Evolutionary conservation across 768 basidiomycete genomes (phyloP).

Genomic region (Boletellus emodensis): DNA sequence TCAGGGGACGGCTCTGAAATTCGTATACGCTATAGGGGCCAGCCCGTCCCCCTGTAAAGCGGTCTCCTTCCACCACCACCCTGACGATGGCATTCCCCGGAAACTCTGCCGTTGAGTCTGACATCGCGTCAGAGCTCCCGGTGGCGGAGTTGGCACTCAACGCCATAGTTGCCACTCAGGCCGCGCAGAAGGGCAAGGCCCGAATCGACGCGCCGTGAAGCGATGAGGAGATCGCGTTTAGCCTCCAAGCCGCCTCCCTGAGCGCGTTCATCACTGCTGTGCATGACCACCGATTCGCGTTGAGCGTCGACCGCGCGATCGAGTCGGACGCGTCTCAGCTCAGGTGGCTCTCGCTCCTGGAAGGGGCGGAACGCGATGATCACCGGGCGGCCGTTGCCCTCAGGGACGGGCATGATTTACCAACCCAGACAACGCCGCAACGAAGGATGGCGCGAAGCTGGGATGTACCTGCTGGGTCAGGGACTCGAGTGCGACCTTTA

Average conservation of each 20-base stretch:
- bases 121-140: constrained; percentile 38
- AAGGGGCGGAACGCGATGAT: constrained; percentile 41
- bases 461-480: constrained; percentile 3
- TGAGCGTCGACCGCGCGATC: constrained; percentile 41
- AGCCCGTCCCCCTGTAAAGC: neutral
- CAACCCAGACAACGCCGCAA: constrained; percentile 17
- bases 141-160: constrained; percentile 39
- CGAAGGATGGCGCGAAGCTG: constrained; percentile 3
- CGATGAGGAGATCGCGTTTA: constrained; percentile 46
- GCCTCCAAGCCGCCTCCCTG: constrained; percentile 38
- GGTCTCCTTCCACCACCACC: neutral
- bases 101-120: constrained; percentile 20
- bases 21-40: too few species aligned
- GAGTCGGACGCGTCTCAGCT: constrained; percentile 33
- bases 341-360: constrained; percentile 26
- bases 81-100: constrained; percentile 6
- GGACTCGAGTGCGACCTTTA: neutral
- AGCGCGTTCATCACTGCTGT: constrained; percentile 27
- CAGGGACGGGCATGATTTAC: constrained; percentile 23
- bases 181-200: constrained; percentile 36
- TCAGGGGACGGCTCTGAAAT: too few species aligned
- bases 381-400: constrained; percentile 39
- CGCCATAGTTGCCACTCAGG: constrained; percentile 38
- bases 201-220: constrained; percentile 28
- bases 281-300: constrained; percentile 38